Evolutionary conservation across 345 rosid species (phyloP).

Genomic region (Eucalyptus decipiens): DNA sequence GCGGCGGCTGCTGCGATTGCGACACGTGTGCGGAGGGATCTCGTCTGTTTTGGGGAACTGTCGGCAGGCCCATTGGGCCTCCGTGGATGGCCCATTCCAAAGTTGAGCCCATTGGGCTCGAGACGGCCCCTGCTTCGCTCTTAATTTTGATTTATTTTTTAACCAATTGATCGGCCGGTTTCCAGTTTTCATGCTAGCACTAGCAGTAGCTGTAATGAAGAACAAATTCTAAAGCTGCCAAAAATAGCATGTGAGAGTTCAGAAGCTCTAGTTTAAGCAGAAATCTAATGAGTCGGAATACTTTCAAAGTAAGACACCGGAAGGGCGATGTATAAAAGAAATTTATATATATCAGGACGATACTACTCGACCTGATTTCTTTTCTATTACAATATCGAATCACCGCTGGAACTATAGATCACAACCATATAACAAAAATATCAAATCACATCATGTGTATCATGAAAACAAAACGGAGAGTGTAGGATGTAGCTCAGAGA

Average conservation of each 20-base stretch:
- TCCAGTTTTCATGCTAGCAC: not conserved
- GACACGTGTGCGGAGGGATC: not conserved
- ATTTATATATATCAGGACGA: not conserved
- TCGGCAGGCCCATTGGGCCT: not conserved
- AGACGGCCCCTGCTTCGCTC: not conserved
- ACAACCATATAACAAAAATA: not conserved
- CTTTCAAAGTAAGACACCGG: rapidly evolving
- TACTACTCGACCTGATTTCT: not conserved
- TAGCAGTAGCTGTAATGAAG: not conserved
- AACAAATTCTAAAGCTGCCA: not conserved
- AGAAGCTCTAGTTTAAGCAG: not conserved
- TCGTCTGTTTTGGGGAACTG: not conserved
- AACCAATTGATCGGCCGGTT: not conserved
- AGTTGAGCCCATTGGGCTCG: not conserved
- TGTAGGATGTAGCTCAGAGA: not conserved
- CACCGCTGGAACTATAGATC: not conserved
- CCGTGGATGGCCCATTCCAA: not conserved
- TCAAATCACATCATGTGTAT: not conserved
- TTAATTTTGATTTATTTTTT: not conserved
- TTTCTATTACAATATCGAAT: not conserved
- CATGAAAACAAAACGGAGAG: not conserved
- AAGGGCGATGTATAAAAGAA: not conserved
- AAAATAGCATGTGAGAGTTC: not conserved
- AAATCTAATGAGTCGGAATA: not conserved
- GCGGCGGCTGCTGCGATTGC: not conserved